A percentile compares a stretch with the other conserved stretches of the same genome.
Conservation (phyloP, 2,329 filamentous ascomycete species). For the Colletotrichum navitas region DNA sequence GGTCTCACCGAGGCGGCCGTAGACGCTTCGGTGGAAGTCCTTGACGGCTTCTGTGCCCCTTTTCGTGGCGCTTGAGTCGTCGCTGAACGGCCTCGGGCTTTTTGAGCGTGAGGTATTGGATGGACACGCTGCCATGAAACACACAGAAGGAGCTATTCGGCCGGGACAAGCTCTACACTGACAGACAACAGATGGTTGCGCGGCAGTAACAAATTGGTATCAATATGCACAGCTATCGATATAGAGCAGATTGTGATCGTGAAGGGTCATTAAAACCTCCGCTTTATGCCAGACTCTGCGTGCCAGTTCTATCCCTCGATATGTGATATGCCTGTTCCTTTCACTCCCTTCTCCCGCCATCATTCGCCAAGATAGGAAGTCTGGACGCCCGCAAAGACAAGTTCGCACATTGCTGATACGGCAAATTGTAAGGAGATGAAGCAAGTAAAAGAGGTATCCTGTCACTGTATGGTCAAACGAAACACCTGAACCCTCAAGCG, state of each 20-base stretch:
- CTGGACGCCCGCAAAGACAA: neutral
- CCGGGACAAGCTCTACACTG: neutral
- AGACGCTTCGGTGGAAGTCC: neutral
- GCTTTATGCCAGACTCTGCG: neutral
- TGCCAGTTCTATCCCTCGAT: neutral
- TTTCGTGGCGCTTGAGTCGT: neutral
- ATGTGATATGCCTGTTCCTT: slow-evolving; percentile 1
- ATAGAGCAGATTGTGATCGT: neutral
- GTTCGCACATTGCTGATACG: neutral
- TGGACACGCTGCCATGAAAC: neutral
- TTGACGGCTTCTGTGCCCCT: neutral
- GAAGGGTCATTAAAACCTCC: neutral
- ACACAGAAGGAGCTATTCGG: neutral
- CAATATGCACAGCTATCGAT: slow-evolving; percentile 9
- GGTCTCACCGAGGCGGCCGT: neutral
- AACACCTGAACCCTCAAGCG: neutral
- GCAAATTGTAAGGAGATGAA: neutral
- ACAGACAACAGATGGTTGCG: neutral
- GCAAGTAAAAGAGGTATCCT: slow-evolving; percentile 18
- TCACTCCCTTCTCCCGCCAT: neutral
- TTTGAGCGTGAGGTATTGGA: neutral
- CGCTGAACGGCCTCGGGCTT: neutral
- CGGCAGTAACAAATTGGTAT: neutral
- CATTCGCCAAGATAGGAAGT: neutral
- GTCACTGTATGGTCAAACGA: neutral